Evolutionary conservation across 2,329 filamentous ascomycete species (phyloP), one percentile per base, ranked within the genome.

Genomic region (Paecilomyces sp.): DNA sequence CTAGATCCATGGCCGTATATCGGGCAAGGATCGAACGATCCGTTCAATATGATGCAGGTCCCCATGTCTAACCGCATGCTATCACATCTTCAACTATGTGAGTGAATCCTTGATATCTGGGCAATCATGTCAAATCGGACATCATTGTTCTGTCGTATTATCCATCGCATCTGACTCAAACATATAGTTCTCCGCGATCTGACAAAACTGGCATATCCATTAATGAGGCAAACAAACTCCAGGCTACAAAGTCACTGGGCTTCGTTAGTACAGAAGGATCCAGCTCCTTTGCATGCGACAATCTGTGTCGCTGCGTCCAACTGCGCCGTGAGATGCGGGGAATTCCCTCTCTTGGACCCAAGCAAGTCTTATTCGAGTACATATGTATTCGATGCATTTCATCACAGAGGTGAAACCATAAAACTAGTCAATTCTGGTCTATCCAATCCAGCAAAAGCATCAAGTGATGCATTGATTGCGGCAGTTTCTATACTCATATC

Each of bases 381-480:
- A 9, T 64, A 75, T 12, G 67, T 76, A 34, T 65, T 76, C 8
- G 74, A 76, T 59, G 70, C 72, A 0, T 71, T 74, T 34, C 73
- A 75, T 31, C 73, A 74, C 54, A 70, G 73, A 7, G 74, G 73
- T 11, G 73, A 76, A 60, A 76, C 74, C 3, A 76, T 76, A 57
- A 64, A 70, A 18, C 63, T 75, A 50, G 74, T 76, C 55, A 76
- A 76, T 53, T 70, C 74, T 51, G 71, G 72, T 1, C 56, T 76
- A 33, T 76, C 74, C 15, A 70, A 73, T 57, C 71, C 71, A 33
- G 64, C 68, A 34, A 74, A 73, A 57, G 73, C 73, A n/a, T 66
- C 72, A 8, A 76, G 74, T 62, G 73, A 76, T 65, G 72, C 70
- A 34, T 60, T 74, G 55, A 76, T 76, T 58, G 72, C 73, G 18